These are phyloP conservation scores for Mycena floridula DNA, from an alignment of 768 basidiomycete species.

Conservation along the genomic window DNA sequence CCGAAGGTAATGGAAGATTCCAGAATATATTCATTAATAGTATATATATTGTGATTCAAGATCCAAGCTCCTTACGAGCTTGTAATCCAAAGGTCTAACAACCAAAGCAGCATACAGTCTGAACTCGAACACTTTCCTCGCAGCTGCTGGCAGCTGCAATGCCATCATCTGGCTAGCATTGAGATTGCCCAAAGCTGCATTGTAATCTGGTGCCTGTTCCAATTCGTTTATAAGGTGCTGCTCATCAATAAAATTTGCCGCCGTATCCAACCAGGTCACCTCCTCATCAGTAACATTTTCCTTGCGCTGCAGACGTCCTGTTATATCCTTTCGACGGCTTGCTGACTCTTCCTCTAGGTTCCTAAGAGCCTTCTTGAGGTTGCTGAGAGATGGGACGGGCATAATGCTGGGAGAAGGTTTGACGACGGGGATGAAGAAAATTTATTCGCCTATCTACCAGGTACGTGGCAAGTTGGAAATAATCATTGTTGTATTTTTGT, in stretches of 20 bases:
- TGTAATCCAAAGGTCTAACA: no score
- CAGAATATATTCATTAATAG: no score
- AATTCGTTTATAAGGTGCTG: constrained; percentile 6
- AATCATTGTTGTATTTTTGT: neutral
- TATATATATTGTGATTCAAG: no score
- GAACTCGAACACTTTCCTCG: neutral
- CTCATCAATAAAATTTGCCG: constrained; percentile 13
- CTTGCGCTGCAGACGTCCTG: constrained; percentile 1
- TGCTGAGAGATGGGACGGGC: neutral
- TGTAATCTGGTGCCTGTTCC: constrained; percentile 10
- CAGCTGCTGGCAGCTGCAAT: neutral
- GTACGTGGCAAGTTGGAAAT: neutral
- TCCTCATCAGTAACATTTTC: constrained; percentile 6
- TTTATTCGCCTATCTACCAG: neutral
- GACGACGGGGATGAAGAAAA: neutral
- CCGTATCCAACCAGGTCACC: constrained; percentile 11
- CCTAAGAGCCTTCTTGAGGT: neutral
- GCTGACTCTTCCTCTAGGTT: neutral
- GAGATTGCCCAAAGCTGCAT: constrained; percentile 3
- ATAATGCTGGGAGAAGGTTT: neutral
- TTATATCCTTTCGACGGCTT: neutral
- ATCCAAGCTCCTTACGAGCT: no score
- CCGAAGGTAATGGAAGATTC: no score
- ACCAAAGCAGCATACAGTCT: no score
- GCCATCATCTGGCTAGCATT: neutral